Percentiles rank a stretch among this genome's conserved stretches.
Conservation (phyloP, 2,329 filamentous ascomycete species). For the Pseudogymnoascus sp. region DNA sequence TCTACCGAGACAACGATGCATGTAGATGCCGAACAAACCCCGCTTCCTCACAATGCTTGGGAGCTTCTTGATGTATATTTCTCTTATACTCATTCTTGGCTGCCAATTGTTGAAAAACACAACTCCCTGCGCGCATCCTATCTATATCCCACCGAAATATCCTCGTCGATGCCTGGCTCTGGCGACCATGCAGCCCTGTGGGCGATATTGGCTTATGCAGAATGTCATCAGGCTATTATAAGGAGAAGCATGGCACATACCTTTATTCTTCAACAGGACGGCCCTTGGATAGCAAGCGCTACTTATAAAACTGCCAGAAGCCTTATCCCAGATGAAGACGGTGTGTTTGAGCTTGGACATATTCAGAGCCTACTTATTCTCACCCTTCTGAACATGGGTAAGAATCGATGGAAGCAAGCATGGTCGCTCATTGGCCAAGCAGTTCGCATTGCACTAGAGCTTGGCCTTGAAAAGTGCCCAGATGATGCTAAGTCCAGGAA, state of each 20-base stretch:
- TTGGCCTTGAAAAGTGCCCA: conserved; percentile 32
- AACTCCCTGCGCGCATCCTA: conserved; percentile 38
- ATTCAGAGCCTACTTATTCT: conserved; percentile 48
- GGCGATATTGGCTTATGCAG: conserved; percentile 48
- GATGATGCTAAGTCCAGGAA: conserved; percentile 20
- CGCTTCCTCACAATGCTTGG: conserved; percentile 48
- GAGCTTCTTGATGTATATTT: conserved; percentile 63
- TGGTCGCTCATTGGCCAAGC: conserved; percentile 24
- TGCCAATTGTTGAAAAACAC: conserved; percentile 62
- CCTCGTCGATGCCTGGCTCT: conserved; percentile 17
- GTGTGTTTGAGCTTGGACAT: conserved; percentile 39
- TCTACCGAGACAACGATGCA: neutral
- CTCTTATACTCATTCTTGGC: conserved; percentile 65
- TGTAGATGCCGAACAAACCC: conserved; percentile 1
- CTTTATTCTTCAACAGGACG: neutral
- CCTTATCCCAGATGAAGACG: conserved; percentile 40
- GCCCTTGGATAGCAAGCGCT: neutral
- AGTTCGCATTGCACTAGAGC: conserved; percentile 28
- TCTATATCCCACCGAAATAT: conserved; percentile 6
- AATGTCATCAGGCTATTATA: conserved; percentile 41
- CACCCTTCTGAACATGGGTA: conserved; percentile 54
- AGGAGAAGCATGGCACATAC: conserved; percentile 19
- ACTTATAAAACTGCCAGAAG: conserved; percentile 38
- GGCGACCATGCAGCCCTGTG: conserved; percentile 48
- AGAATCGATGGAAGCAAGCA: conserved; percentile 41